Evolutionary conservation across 2,329 filamentous ascomycete genomes (phyloP).

Genomic region (Fusarium multiceps): DNA sequence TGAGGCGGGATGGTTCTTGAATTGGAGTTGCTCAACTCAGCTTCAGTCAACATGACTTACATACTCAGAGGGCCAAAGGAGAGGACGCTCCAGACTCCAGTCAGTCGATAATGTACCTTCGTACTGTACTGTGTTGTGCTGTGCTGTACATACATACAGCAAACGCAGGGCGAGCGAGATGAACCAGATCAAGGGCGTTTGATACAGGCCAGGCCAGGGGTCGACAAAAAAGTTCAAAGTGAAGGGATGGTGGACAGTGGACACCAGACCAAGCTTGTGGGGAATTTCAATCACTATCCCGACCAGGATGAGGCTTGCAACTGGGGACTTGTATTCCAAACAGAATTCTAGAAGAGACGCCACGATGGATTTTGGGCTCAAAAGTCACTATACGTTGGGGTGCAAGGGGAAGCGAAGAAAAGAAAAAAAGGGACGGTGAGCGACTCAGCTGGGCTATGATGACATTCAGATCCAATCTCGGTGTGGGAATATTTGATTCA

Average conservation of each 20-base stretch:
- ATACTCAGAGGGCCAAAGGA: constrained; percentile 8
- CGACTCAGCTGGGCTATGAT: constrained; percentile 33
- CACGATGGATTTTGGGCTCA: constrained; percentile 28
- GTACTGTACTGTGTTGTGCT: constrained; percentile 1
- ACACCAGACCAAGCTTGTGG: constrained; percentile 35
- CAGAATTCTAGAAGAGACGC: constrained; percentile 46
- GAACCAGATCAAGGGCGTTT: constrained; percentile 42
- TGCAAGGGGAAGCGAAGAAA: constrained; percentile 25
- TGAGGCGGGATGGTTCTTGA: constrained; percentile 19
- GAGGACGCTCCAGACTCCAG: neutral
- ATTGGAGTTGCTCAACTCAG: neutral
- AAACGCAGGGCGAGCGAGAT: constrained; percentile 42
- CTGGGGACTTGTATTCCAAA: constrained; percentile 43
- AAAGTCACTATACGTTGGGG: constrained; percentile 22
- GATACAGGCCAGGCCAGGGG: constrained; percentile 39
- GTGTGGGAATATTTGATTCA: constrained; percentile 22
- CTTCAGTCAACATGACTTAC: constrained; percentile 6
- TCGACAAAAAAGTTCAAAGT: constrained; percentile 7
- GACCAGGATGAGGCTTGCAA: constrained; percentile 34
- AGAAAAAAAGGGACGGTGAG: constrained; percentile 35
- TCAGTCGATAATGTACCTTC: neutral
- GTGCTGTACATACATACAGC: constrained; percentile 1
- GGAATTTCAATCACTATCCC: constrained; percentile 36
- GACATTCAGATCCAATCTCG: constrained; percentile 26
- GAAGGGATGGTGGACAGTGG: constrained; percentile 40